A percentile compares a stretch with the other conserved stretches of the same genome.
Conservation (phyloP, 2,329 filamentous ascomycete species). For the Penicillium crustosum region DNA sequence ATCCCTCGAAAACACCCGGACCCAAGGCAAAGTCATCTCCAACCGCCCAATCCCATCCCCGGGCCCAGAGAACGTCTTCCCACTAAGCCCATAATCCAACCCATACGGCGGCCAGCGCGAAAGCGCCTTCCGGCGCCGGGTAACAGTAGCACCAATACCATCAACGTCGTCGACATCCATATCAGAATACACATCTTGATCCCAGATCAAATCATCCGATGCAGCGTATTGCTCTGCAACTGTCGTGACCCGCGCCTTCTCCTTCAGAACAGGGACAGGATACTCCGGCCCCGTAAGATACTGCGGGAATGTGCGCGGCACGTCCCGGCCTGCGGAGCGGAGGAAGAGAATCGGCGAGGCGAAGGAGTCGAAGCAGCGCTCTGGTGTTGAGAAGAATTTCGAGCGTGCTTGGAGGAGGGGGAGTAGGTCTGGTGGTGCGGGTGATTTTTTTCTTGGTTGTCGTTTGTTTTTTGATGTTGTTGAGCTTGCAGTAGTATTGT, state of each 20-base stretch:
- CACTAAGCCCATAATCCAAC: slow-evolving; percentile 34
- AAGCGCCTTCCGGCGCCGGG: slow-evolving; percentile 38
- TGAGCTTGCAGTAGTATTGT: not conserved
- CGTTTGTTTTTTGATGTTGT: not conserved
- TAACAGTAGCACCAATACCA: slow-evolving; percentile 1
- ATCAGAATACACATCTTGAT: slow-evolving; percentile 11
- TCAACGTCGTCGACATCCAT: slow-evolving; percentile 4
- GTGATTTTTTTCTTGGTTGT: slow-evolving; percentile 9
- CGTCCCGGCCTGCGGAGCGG: slow-evolving; percentile 42
- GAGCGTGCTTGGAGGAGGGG: slow-evolving; percentile 39
- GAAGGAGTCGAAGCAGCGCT: slow-evolving; percentile 46
- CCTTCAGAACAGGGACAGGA: slow-evolving; percentile 34
- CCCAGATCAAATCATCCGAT: slow-evolving; percentile 1
- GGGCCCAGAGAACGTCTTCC: slow-evolving; percentile 15
- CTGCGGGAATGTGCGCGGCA: slow-evolving; percentile 34
- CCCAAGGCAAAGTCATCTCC: slow-evolving; percentile 35
- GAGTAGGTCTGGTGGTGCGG: slow-evolving; percentile 35
- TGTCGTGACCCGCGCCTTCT: not conserved
- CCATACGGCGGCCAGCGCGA: slow-evolving; percentile 44
- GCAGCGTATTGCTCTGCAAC: not conserved
- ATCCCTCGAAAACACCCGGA: slow-evolving; percentile 28
- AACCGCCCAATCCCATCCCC: slow-evolving; percentile 24
- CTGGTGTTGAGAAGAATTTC: slow-evolving; percentile 37
- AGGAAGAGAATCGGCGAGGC: slow-evolving; percentile 46
- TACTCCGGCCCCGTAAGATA: slow-evolving; percentile 38